Evolutionary conservation across 169 alveolate genomes (phyloP).

Genomic region (Plasmodium falciparum): DNA sequence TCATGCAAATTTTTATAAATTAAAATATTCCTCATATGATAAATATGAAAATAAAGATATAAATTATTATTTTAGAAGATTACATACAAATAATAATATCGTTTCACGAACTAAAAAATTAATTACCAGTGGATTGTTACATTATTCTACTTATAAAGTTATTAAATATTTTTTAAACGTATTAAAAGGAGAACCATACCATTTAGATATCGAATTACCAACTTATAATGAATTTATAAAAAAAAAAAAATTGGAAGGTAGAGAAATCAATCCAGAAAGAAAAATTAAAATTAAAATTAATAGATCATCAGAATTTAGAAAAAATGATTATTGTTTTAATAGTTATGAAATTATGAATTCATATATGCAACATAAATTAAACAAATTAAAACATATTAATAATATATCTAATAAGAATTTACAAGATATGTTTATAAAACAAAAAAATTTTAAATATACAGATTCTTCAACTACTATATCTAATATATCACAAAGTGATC

Average conservation of each 20-base stretch:
- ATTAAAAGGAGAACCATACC: slow-evolving; percentile 64
- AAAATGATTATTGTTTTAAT: neutral
- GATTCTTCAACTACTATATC: slow-evolving; percentile 55
- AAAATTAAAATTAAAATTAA: slow-evolving; percentile 5
- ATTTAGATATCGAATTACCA: slow-evolving; percentile 49
- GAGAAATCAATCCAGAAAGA: neutral
- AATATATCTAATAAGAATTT: neutral
- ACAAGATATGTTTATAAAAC: neutral
- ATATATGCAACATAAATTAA: neutral
- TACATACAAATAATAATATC: slow-evolving; percentile 14
- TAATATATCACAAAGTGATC: slow-evolving; percentile 35
- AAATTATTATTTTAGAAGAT: slow-evolving; percentile 7
- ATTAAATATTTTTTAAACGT: slow-evolving; percentile 54
- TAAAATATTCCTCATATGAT: slow-evolving; percentile 1
- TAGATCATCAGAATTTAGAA: no score
- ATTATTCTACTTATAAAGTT: slow-evolving; percentile 69
- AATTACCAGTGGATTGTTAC: slow-evolving; percentile 18
- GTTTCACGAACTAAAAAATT: slow-evolving; percentile 21
- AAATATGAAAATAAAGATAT: neutral
- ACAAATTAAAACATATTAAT: neutral
- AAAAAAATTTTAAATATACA: slow-evolving; percentile 3
- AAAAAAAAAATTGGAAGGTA: slow-evolving; percentile 12
- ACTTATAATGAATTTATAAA: slow-evolving; percentile 31
- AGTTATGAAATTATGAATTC: slow-evolving; percentile 8
- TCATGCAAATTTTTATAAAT: slow-evolving; percentile 49